Evolutionary conservation across 73 alveolate genomes (phyloP).

Genomic region (Diophrys sp.): DNA sequence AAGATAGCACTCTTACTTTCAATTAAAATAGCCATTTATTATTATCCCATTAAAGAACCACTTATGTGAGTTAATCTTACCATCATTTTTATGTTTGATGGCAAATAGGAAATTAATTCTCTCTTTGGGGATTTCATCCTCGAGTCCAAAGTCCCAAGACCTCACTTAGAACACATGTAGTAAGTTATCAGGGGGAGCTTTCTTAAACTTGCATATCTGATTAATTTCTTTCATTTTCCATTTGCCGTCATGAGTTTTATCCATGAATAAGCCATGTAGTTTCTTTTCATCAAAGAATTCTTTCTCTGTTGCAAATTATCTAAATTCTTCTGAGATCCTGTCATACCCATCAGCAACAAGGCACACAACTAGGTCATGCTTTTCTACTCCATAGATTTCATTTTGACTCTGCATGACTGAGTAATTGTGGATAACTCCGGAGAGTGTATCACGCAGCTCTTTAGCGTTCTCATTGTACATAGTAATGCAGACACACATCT

Average conservation of each 20-base stretch:
- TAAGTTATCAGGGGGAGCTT: constrained; percentile 10
- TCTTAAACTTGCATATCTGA: background rate
- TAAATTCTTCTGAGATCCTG: background rate
- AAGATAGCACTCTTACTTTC: too few species aligned
- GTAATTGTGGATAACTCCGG: constrained; percentile 30
- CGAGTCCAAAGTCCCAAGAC: constrained; percentile 37
- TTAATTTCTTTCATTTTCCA: constrained; percentile 14
- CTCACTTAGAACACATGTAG: constrained; percentile 19
- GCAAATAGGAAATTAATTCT: constrained; percentile 28
- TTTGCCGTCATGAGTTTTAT: constrained; percentile 1
- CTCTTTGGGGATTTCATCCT: constrained; percentile 1
- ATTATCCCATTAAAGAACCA: constrained; percentile 48
- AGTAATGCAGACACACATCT: constrained; percentile 23
- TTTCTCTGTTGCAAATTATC: constrained; percentile 11
- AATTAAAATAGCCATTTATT: too few species aligned
- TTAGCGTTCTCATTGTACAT: constrained; percentile 51
- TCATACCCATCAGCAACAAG: constrained; percentile 31
- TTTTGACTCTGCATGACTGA: background rate
- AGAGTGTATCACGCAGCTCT: constrained; percentile 26
- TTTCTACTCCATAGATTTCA: background rate
- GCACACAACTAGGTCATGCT: constrained; percentile 1
- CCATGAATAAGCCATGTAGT: constrained; percentile 5
- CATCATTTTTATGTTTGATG: constrained; percentile 44
- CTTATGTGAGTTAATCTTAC: constrained; percentile 55
- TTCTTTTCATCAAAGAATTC: constrained; percentile 26